Evolutionary conservation across 208 protist genomes (phyloP), one percentile per base, ranked within the genome.

Genomic region (Leptomonas seymouri): DNA sequence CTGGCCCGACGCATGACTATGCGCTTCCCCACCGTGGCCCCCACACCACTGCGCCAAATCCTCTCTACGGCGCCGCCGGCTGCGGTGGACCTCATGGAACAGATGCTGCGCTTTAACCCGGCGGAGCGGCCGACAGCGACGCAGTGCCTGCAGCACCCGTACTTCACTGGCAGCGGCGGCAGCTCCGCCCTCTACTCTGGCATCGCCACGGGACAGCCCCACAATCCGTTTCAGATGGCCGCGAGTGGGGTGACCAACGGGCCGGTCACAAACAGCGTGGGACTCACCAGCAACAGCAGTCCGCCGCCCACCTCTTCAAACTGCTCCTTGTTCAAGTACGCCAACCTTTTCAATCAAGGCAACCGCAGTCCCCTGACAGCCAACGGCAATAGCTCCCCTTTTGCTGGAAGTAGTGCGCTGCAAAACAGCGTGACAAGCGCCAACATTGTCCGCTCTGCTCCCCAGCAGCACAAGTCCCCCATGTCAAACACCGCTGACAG

Each of bases 51-150:
- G 45, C 78, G 86, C 16, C 77, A 88, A 34, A 71, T 99, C 8
- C 83, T 99, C 21, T 84, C 82, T 31, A 88, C 91, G 48, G 98
- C 98, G 11, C 91, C 86, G 27, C 68, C 78, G n/a, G 87, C 96
- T 61, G 98, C 97, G 8, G 93, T 99, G 34, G 88, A 98, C 45
- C 74, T 99, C 16, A 98, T 99, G 46, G 89, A 92, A 34, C 86
- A 97, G 58, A 87, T 99, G 84, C 71, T 99, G 27, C 78, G 85
- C 21, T 99, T 93, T 67, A 98, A 99, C 75, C 98, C 98, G 9
- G 76, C 75, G 7, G 98, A 99, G 55, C 87, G 98, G 42, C 97
- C 93, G n/a, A 99, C 97, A 3, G 92, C 93, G 2, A 72, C 83
- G 45, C 88, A 98, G 74, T 94, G 95, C 50, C 75, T 99, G 15